Conservation (phyloP, 106 monocot genomes). For the Vanilla planifolia region DNA sequence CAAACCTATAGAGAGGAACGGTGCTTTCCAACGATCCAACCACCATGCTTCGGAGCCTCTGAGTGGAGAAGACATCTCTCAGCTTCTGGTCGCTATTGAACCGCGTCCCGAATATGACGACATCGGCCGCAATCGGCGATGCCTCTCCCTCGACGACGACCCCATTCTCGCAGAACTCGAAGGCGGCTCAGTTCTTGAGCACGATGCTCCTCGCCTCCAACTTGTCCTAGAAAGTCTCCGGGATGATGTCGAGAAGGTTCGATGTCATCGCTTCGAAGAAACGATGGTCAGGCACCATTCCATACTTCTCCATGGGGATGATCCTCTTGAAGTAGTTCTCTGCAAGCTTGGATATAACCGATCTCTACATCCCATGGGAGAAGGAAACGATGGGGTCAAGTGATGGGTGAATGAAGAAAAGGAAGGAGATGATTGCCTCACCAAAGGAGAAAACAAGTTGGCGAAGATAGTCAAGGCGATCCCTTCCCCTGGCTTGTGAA, state of each 20-base stretch:
- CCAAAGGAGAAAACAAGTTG: constrained; percentile 54
- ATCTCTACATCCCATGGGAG: constrained; percentile 21
- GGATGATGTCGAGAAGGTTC: constrained; percentile 24
- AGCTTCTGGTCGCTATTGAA: constrained; percentile 69
- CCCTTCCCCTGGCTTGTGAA: constrained; percentile 77
- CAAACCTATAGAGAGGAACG: constrained; percentile 63
- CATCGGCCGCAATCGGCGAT: constrained; percentile 24
- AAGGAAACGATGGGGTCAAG: background rate
- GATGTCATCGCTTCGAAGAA: constrained; percentile 32
- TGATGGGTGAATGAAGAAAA: background rate
- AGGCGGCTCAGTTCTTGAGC: constrained; percentile 30
- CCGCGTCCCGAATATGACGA: constrained; percentile 78
- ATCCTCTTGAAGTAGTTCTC: constrained; percentile 50
- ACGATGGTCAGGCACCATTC: constrained; percentile 65
- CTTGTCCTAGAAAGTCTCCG: constrained; percentile 53
- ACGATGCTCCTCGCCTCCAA: constrained; percentile 71
- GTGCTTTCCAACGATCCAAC: constrained; percentile 23
- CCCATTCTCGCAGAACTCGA: constrained; percentile 47
- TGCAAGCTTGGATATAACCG: constrained; percentile 44
- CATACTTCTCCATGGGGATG: constrained; percentile 53
- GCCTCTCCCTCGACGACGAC: constrained; percentile 34
- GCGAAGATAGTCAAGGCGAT: constrained; percentile 33
- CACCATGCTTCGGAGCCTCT: constrained; percentile 17
- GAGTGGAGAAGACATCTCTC: constrained; percentile 34
- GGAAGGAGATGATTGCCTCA: constrained; percentile 2